A percentile compares a stretch with the other conserved stretches of the same genome.
Evolutionary conservation across 2,329 filamentous ascomycete species (phyloP).

Genomic region (Fusarium kyushuense): DNA sequence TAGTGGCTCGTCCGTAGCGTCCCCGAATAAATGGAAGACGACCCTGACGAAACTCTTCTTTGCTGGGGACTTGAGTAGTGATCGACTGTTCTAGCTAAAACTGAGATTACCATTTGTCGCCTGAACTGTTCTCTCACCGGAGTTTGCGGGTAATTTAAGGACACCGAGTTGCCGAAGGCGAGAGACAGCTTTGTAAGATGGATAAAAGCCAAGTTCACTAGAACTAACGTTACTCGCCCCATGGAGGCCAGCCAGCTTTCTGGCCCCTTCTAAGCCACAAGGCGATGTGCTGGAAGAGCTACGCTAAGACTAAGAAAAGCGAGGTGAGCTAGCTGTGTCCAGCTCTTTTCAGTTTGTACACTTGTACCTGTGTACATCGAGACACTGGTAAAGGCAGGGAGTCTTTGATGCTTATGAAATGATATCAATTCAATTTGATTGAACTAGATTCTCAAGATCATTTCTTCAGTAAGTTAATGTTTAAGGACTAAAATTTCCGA

Average conservation of each 20-base stretch:
- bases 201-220: slow-evolving; percentile 12
- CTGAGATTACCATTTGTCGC: neutral
- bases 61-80: neutral
- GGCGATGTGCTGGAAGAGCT: slow-evolving; percentile 11
- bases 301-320: neutral
- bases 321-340: slow-evolving; percentile 2
- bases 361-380: neutral
- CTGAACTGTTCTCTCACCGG: slow-evolving; percentile 9
- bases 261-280: slow-evolving; percentile 35
- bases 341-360: neutral
- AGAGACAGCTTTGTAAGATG: slow-evolving; percentile 33
- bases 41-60: neutral
- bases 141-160: slow-evolving; percentile 21
- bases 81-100: slow-evolving; percentile 4
- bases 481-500: neutral
- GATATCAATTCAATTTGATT: neutral
- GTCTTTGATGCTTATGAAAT: rapidly evolving
- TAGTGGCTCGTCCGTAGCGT: slow-evolving; percentile 24
- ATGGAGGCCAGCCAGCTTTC: slow-evolving; percentile 6
- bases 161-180: slow-evolving; percentile 23
- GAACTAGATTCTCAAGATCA: neutral
- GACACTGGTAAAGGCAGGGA: neutral
- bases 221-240: slow-evolving; percentile 19
- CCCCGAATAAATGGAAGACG: neutral
- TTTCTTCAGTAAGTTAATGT: neutral